phyloP scores from a whole-genome alignment of 176 grass and related monocot species.

The Dactylis glomerata region DNA sequence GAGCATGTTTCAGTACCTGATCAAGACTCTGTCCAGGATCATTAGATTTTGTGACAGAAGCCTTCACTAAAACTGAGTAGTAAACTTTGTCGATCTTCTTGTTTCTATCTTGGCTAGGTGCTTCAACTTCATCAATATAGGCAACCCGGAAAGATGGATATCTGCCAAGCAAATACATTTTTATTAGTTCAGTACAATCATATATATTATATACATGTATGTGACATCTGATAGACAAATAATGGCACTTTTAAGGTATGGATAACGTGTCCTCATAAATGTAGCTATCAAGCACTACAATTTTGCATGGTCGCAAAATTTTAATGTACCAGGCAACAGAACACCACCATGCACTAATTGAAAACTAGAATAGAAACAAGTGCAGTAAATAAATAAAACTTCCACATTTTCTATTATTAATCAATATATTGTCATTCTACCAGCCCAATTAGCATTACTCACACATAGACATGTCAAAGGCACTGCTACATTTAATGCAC shows the following conservation, averaged over 20 bases:
- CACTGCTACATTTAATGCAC: not conserved
- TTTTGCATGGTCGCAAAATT: not conserved
- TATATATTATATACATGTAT: constrained; percentile 18
- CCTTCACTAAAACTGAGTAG: constrained; percentile 96
- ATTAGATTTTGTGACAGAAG: constrained; percentile 61
- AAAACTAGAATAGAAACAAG: not conserved
- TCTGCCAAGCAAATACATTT: constrained; percentile 29
- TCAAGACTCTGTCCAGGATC: constrained; percentile 91
- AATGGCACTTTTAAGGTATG: not conserved
- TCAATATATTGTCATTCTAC: not conserved
- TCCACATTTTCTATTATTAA: not conserved
- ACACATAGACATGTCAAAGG: not conserved
- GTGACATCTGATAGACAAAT: not conserved
- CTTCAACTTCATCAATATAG: constrained; percentile 86
- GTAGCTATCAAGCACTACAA: not conserved
- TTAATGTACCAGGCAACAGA: not conserved
- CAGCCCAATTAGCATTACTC: not conserved
- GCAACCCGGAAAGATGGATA: constrained; percentile 83
- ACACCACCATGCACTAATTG: not conserved
- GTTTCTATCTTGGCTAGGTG: constrained; percentile 48
- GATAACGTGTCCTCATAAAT: not conserved
- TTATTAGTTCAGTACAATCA: constrained; percentile 22
- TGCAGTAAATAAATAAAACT: not conserved
- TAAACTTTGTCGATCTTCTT: constrained; percentile 76
- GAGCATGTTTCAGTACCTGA: constrained; percentile 53